Percentiles rank a stretch among this genome's conserved stretches.
Evolutionary conservation across 805 yeast genomes (phyloP).

Genomic region (Hanseniaspora hatyaiensis): DNA sequence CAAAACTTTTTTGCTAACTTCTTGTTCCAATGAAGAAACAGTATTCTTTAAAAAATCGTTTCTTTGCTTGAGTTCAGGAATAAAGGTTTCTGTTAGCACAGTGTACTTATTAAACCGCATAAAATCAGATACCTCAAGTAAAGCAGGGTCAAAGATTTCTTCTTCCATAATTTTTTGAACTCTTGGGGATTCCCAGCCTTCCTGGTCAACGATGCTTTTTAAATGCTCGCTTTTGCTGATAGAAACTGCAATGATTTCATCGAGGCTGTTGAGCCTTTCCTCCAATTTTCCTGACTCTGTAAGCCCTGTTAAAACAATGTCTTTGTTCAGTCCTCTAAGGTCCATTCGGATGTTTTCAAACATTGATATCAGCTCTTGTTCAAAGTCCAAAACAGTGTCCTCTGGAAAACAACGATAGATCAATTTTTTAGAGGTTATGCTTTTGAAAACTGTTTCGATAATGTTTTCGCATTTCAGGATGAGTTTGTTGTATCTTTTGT

Average conservation of each 20-base stretch:
- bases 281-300: slow-evolving; percentile 2
- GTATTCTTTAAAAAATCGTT: slow-evolving; percentile 20
- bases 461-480: slow-evolving; percentile 4
- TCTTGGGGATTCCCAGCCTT: slow-evolving; percentile 3
- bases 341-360: slow-evolving; percentile 4
- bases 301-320: not conserved
- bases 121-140: not conserved
- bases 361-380: slow-evolving; percentile 2
- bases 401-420: slow-evolving; percentile 9
- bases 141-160: slow-evolving; percentile 1
- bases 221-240: slow-evolving; percentile 5
- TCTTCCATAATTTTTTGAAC: slow-evolving; percentile 3
- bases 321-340: not conserved
- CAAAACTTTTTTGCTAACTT: slow-evolving; percentile 21
- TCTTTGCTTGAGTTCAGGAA: slow-evolving; percentile 22
- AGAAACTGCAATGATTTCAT: slow-evolving; percentile 6
- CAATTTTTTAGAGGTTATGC: slow-evolving; percentile 7
- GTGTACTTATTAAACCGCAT: not conserved
- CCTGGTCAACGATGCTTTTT: not conserved
- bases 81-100: slow-evolving; percentile 10
- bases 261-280: slow-evolving; percentile 6
- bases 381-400: slow-evolving; percentile 3
- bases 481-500: slow-evolving; percentile 7
- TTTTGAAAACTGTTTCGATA: slow-evolving; percentile 1
- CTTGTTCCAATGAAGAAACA: slow-evolving; percentile 22